Percentiles rank a stretch among this genome's conserved stretches.
Conservation (phyloP, 345 rosid genomes). For the Acer saccharum region DNA sequence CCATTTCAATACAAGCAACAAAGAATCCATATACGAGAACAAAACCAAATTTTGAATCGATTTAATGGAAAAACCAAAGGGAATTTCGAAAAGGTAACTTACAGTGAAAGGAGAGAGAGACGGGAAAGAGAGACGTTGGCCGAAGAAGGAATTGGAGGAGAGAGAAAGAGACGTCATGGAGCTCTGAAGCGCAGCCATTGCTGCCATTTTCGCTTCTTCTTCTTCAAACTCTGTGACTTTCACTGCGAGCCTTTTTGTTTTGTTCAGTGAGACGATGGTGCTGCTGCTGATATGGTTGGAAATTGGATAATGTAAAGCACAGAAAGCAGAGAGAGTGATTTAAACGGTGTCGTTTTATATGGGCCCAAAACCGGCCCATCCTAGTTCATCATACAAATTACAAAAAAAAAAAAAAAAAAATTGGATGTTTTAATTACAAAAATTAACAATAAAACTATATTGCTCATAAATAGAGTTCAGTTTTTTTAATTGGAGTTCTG, state of each 20-base stretch:
- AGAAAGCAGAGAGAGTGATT: not conserved
- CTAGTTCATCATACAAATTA: too few species aligned
- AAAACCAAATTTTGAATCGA: not conserved
- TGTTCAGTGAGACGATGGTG: not conserved
- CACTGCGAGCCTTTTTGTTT: slow-evolving; percentile 4
- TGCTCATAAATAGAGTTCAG: too few species aligned
- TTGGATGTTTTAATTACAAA: too few species aligned
- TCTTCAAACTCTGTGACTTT: slow-evolving; percentile 16
- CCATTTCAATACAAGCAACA: slow-evolving; percentile 12
- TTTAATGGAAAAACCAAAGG: not conserved
- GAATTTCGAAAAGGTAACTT: slow-evolving; percentile 18
- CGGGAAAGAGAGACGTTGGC: slow-evolving; percentile 60
- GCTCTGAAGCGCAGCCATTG: slow-evolving; percentile 79
- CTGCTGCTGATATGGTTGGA: slow-evolving; percentile 31
- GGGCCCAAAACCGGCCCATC: not conserved
- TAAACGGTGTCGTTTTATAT: slow-evolving; percentile 18
- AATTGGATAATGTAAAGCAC: slow-evolving; percentile 29
- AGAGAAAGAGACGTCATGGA: slow-evolving; percentile 66
- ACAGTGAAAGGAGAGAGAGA: slow-evolving; percentile 47
- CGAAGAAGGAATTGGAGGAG: slow-evolving; percentile 61
- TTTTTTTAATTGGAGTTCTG: too few species aligned
- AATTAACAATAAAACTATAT: too few species aligned
- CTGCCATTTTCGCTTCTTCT: slow-evolving; percentile 51
- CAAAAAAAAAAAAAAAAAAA: too few species aligned
- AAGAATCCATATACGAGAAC: not conserved